Evolutionary conservation across 768 basidiomycete species (phyloP).

Genomic region (Lactarius deliciosus): DNA sequence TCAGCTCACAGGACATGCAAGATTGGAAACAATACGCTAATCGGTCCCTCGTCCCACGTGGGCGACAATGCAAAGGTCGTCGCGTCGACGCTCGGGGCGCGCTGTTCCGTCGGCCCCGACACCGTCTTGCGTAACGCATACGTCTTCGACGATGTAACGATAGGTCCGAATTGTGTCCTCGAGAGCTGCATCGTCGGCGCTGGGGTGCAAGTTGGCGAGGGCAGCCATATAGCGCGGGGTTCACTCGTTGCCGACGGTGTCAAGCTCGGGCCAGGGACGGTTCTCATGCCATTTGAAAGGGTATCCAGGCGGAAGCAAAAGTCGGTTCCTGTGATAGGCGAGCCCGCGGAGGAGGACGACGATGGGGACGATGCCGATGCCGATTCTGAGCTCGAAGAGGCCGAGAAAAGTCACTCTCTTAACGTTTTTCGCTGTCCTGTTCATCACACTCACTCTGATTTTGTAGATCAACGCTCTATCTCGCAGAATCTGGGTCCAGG

Average conservation of each 20-base stretch:
- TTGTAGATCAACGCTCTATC: conserved; percentile 49
- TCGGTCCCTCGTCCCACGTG: conserved; percentile 76
- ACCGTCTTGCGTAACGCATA: conserved; percentile 74
- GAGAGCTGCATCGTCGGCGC: conserved; percentile 80
- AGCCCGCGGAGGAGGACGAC: conserved; percentile 37
- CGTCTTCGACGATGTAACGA: conserved; percentile 72
- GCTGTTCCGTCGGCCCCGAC: conserved; percentile 70
- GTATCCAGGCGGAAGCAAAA: conserved; percentile 55
- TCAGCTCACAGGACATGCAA: conserved; percentile 66
- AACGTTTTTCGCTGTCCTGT: not conserved
- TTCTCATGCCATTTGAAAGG: conserved; percentile 65
- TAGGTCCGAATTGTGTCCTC: conserved; percentile 72
- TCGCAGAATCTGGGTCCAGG: conserved; percentile 58
- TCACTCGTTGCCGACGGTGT: conserved; percentile 84
- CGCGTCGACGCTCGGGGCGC: conserved; percentile 75
- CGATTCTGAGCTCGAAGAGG: conserved; percentile 62
- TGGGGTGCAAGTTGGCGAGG: conserved; percentile 68
- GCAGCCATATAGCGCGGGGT: conserved; percentile 65
- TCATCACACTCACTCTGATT: conserved; percentile 1
- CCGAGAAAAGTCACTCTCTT: conserved; percentile 53
- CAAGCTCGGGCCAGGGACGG: conserved; percentile 69
- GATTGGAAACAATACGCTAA: conserved; percentile 76
- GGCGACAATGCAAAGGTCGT: conserved; percentile 63
- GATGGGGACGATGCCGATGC: conserved; percentile 32
- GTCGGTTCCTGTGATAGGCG: conserved; percentile 29